Conservation (phyloP, 2,329 filamentous ascomycete genomes). For the Huntiella bhutanensis region DNA sequence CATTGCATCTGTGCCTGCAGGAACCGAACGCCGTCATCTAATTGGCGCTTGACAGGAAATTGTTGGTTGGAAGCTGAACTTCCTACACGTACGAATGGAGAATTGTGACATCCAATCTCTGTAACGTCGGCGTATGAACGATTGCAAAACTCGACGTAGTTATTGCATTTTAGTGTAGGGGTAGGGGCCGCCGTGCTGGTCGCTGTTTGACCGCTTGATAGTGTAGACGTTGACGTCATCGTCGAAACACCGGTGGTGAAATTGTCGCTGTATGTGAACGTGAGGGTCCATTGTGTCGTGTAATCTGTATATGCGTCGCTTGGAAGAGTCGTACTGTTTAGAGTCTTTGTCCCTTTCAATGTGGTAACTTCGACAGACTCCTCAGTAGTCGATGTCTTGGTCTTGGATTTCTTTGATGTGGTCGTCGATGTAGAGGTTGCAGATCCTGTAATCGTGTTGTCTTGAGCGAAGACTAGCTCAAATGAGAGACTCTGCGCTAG, state of each 20-base stretch:
- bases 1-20: conserved; percentile 46
- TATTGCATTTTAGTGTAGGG: conserved; percentile 68
- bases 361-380: conserved; percentile 19
- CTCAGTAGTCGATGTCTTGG: not conserved
- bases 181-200: conserved; percentile 29
- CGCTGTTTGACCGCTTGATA: conserved; percentile 22
- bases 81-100: conserved; percentile 50
- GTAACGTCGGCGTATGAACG: conserved; percentile 70
- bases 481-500: not conserved
- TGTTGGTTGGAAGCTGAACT: conserved; percentile 62
- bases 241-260: conserved; percentile 15
- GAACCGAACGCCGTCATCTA: conserved; percentile 57
- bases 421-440: not conserved
- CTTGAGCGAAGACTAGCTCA: not conserved
- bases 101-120: conserved; percentile 62
- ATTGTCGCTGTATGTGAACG: conserved; percentile 12
- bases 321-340: conserved; percentile 22
- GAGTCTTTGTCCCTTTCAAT: conserved; percentile 21
- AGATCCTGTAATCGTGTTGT: conserved; percentile 1
- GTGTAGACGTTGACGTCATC: conserved; percentile 20
- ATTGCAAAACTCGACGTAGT: conserved; percentile 55
- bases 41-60: conserved; percentile 46
- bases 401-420: not conserved
- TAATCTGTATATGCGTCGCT: conserved; percentile 27
- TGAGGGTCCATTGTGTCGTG: conserved; percentile 23